Conservation (phyloP, 2,329 filamentous ascomycete genomes). For the Colletotrichum aenigma region DNA sequence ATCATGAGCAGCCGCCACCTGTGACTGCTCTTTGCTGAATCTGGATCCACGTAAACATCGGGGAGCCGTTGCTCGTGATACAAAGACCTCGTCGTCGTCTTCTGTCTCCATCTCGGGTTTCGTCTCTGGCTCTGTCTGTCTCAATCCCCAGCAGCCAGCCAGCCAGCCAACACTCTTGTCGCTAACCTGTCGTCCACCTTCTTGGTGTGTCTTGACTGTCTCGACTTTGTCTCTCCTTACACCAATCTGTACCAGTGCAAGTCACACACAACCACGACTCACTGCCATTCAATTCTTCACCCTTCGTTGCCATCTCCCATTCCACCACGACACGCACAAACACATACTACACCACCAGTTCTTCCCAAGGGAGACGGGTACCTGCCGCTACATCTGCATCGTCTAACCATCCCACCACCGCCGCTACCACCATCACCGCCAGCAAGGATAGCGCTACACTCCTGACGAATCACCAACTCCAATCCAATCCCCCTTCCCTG, state of each 20-base stretch:
- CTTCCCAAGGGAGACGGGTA: not conserved
- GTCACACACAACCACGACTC: not conserved
- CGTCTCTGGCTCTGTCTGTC: not conserved
- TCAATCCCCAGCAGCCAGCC: not conserved
- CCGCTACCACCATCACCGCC: not conserved
- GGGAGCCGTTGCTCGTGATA: constrained; percentile 7
- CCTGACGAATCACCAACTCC: constrained; percentile 14
- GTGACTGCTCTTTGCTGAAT: not conserved
- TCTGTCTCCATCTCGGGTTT: not conserved
- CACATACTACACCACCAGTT: not conserved
- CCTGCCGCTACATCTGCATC: not conserved
- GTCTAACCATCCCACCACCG: not conserved
- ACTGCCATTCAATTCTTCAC: not conserved
- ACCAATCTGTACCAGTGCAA: not conserved
- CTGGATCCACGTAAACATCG: constrained; percentile 10
- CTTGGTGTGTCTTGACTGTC: constrained; percentile 1
- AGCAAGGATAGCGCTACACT: constrained; percentile 2
- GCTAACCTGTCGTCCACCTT: not conserved
- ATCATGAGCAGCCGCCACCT: not conserved
- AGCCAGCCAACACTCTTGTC: not conserved
- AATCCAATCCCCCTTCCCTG: constrained; percentile 8
- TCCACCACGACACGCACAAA: not conserved
- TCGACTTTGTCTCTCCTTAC: constrained; percentile 4
- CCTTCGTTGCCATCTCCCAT: not conserved
- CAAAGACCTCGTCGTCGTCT: not conserved